phyloP scores from a whole-genome alignment of 73 alveolate genomes.

The Paraurostyla sp. region DNA sequence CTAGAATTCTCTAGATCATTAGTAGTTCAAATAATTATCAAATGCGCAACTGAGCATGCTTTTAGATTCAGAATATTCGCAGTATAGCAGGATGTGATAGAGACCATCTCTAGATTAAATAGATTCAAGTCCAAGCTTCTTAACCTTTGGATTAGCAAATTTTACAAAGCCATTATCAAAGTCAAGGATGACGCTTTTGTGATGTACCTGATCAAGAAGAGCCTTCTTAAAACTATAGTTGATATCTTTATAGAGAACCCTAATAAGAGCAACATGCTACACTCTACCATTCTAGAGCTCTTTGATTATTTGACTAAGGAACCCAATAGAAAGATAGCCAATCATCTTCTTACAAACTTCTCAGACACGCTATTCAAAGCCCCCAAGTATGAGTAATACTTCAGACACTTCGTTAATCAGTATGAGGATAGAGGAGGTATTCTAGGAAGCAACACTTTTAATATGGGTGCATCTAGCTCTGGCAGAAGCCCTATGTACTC shows the following conservation, averaged over 20 bases:
- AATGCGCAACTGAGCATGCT: slow-evolving; percentile 69
- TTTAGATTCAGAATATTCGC: slow-evolving; percentile 65
- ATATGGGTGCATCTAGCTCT: not conserved
- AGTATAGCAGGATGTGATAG: slow-evolving; percentile 49
- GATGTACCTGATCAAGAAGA: slow-evolving; percentile 45
- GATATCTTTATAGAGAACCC: slow-evolving; percentile 58
- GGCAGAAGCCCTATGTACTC: too few species aligned
- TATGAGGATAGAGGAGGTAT: slow-evolving; percentile 39
- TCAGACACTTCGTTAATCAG: not conserved
- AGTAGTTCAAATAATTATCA: slow-evolving; percentile 58
- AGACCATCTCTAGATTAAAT: slow-evolving; percentile 5
- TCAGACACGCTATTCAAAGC: slow-evolving; percentile 38
- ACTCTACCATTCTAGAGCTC: slow-evolving; percentile 55
- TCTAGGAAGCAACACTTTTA: not conserved
- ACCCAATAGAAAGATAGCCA: slow-evolving; percentile 20
- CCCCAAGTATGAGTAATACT: slow-evolving; percentile 24
- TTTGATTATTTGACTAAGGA: slow-evolving; percentile 60
- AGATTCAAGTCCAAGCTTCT: slow-evolving; percentile 45
- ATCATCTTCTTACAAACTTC: slow-evolving; percentile 17
- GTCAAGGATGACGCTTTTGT: slow-evolving; percentile 60
- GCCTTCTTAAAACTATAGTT: slow-evolving; percentile 8
- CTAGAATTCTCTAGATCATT: slow-evolving; percentile 57
- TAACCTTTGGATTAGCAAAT: slow-evolving; percentile 55
- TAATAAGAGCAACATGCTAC: slow-evolving; percentile 64
- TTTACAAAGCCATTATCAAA: slow-evolving; percentile 57